These are phyloP conservation scores for Chytridium lagenaria DNA, from an alignment of 371 early-diverging fungal genomes.

Conservation along the genomic window DNA sequence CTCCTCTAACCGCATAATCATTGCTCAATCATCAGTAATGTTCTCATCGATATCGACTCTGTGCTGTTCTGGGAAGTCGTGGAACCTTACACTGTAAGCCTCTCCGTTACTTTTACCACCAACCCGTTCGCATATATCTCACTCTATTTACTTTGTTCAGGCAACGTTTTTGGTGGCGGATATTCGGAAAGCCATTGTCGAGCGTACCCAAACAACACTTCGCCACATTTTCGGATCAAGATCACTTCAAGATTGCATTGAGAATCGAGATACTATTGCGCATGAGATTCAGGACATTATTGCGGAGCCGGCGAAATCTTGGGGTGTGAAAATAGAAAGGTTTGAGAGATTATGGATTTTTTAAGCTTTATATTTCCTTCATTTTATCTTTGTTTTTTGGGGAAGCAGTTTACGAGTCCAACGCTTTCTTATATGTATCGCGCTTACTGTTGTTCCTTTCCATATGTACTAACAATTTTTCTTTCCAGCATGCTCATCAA, in stretches of 20 bases:
- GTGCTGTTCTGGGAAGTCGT: slow-evolving; percentile 73
- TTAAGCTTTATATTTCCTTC: background rate
- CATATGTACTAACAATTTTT: no score
- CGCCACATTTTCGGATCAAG: slow-evolving; percentile 51
- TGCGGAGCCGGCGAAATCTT: slow-evolving; percentile 66
- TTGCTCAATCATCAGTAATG: no score
- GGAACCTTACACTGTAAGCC: slow-evolving; percentile 75
- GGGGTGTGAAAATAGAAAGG: slow-evolving; percentile 48
- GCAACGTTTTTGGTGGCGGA: slow-evolving; percentile 75
- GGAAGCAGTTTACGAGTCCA: no score
- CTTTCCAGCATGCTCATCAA: slow-evolving; percentile 69
- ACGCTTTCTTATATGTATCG: no score
- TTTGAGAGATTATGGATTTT: background rate
- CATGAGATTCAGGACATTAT: slow-evolving; percentile 81
- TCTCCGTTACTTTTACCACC: background rate
- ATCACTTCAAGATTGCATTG: slow-evolving; percentile 77
- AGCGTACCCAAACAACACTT: slow-evolving; percentile 71
- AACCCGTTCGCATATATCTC: background rate
- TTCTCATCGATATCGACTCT: slow-evolving; percentile 67
- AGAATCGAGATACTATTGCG: slow-evolving; percentile 85
- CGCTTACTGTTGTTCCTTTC: no score
- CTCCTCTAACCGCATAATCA: no score
- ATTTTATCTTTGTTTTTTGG: no score
- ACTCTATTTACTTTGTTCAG: no score
- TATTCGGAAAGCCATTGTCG: slow-evolving; percentile 76